A percentile compares a stretch with the other conserved stretches of the same genome.
Conservation (phyloP, 345 rosid species). For the Abelmoschus esculentus region DNA sequence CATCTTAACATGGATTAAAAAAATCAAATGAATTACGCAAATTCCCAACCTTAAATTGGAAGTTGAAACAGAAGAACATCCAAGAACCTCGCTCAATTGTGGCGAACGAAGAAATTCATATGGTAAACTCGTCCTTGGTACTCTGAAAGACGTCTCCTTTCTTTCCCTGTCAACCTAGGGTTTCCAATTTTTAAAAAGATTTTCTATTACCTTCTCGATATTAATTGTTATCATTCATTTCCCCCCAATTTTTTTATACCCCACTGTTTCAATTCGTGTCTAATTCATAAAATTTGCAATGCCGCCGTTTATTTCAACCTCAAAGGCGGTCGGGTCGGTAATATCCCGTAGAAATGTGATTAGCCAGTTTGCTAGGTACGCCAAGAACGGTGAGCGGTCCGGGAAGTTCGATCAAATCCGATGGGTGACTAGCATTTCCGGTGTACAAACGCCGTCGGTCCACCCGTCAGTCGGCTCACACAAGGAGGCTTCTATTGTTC, state of each 20-base stretch:
- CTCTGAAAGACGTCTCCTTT: background rate
- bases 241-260: background rate
- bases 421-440: constrained; percentile 31
- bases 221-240: background rate
- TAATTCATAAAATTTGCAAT: constrained; percentile 23
- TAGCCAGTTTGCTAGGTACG: constrained; percentile 20
- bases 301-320: constrained; percentile 50
- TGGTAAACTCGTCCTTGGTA: background rate
- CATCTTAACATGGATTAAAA: too few relatives aligned
- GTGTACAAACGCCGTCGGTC: constrained; percentile 23
- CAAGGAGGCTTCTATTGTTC: constrained; percentile 14
- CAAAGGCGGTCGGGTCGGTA: constrained; percentile 37
- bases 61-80: background rate
- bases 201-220: background rate
- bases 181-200: background rate
- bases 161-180: background rate
- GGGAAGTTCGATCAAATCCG: constrained; percentile 28
- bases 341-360: constrained; percentile 29
- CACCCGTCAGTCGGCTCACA: constrained; percentile 11
- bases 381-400: constrained; percentile 14
- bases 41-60: background rate
- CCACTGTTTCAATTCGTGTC: background rate
- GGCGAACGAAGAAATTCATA: background rate
- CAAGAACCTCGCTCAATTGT: background rate
- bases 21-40: too few relatives aligned